A percentile compares a stretch with the other conserved stretches of the same genome.
Conservation (phyloP, 1,284 basidiomycete species). For the Leccinum solheimii region DNA sequence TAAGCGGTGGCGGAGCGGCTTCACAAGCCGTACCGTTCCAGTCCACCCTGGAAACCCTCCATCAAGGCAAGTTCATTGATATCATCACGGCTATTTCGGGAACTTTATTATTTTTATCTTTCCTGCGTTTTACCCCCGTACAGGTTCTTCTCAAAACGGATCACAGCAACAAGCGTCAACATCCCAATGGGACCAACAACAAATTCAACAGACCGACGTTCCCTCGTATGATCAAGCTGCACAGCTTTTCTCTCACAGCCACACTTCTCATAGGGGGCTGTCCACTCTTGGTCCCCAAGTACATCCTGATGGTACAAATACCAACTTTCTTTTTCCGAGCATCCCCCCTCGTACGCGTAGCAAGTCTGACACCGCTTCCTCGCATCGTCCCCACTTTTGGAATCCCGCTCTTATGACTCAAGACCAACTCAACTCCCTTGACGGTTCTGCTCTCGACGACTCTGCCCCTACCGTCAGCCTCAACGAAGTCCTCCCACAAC, state of each 20-base stretch:
- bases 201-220: conserved; percentile 37
- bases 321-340: conserved; percentile 35
- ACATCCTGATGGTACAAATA: conserved; percentile 39
- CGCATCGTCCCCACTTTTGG: conserved; percentile 54
- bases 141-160: conserved; percentile 34
- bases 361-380: conserved; percentile 59
- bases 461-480: conserved; percentile 46
- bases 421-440: conserved; percentile 35
- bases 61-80: conserved; percentile 48
- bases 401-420: conserved; percentile 37
- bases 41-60: conserved; percentile 44
- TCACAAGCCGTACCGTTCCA: conserved; percentile 52
- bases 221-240: conserved; percentile 29
- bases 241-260: conserved; percentile 38
- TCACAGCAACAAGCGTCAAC: conserved; percentile 36
- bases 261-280: conserved; percentile 38
- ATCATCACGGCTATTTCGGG: conserved; percentile 34
- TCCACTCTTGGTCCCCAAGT: conserved; percentile 34
- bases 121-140: conserved; percentile 27
- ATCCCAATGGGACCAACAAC: conserved; percentile 37
- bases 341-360: conserved; percentile 48
- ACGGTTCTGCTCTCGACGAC: conserved; percentile 36
- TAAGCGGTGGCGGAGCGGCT: conserved; percentile 57
- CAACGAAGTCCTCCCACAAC: conserved; percentile 45
- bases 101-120: conserved; percentile 30